Percentiles rank a stretch among this genome's conserved stretches.
These are phyloP conservation scores for Pythium phragmiticola DNA, from an alignment of 352 stramenopile species.

Conservation along the genomic window DNA sequence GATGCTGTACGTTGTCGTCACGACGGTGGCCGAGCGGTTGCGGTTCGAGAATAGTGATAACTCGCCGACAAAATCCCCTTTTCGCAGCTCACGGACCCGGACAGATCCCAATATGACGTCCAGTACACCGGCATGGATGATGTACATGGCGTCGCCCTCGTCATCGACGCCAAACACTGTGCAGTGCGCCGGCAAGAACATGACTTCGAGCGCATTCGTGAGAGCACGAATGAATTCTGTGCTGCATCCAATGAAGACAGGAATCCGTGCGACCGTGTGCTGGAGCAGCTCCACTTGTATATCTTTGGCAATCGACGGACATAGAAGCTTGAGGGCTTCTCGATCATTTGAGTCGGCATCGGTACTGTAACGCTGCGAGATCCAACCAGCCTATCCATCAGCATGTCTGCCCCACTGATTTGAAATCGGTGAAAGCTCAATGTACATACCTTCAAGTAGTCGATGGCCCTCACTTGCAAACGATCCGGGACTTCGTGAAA, in stretches of 20 bases:
- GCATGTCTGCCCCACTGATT: too few species aligned
- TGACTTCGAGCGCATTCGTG: constrained; percentile 43
- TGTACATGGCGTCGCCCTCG: constrained; percentile 51
- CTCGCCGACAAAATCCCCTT: constrained; percentile 36
- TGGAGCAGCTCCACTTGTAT: constrained; percentile 51
- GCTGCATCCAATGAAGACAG: constrained; percentile 43
- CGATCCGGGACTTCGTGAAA: constrained; percentile 48
- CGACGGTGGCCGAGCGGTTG: constrained; percentile 53
- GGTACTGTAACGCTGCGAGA: constrained; percentile 37
- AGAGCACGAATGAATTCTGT: constrained; percentile 42
- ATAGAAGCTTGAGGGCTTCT: constrained; percentile 39
- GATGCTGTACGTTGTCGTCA: constrained; percentile 68
- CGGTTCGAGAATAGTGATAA: constrained; percentile 69
- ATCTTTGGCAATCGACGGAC: constrained; percentile 50
- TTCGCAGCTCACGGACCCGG: constrained; percentile 35
- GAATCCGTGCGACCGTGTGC: constrained; percentile 35
- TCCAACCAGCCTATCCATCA: too few species aligned
- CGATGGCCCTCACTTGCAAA: constrained; percentile 38
- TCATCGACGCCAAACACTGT: constrained; percentile 39
- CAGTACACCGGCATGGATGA: constrained; percentile 41
- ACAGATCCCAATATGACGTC: constrained; percentile 37
- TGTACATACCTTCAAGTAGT: constrained; percentile 43
- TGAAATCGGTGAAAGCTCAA: background rate
- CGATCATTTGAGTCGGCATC: constrained; percentile 50
- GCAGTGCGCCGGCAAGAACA: constrained; percentile 41